These are phyloP conservation scores for Phytophthora quininea DNA, from an alignment of 352 stramenopile genomes.

Conservation along the genomic window DNA sequence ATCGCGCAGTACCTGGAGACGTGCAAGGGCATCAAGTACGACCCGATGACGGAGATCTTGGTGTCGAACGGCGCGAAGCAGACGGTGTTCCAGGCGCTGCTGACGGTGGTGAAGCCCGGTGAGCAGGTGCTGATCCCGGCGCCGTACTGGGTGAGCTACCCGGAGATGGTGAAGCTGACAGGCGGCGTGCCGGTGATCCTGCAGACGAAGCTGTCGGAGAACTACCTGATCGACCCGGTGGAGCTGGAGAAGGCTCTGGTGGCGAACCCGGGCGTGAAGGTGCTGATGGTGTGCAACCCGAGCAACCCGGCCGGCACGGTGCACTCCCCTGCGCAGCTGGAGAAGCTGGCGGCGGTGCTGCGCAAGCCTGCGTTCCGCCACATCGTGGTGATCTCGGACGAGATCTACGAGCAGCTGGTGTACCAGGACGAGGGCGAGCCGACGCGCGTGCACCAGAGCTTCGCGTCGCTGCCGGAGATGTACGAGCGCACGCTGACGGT, in stretches of 20 bases:
- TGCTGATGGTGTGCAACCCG: slow-evolving; percentile 96
- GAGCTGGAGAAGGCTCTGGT: slow-evolving; percentile 80
- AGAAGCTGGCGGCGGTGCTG: slow-evolving; percentile 57
- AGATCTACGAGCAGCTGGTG: slow-evolving; percentile 97
- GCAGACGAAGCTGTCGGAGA: slow-evolving; percentile 86
- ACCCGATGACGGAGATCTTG: slow-evolving; percentile 91
- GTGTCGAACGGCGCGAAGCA: slow-evolving; percentile 97
- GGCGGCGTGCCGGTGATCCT: slow-evolving; percentile 89
- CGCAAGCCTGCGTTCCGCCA: slow-evolving; percentile 67
- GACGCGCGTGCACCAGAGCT: slow-evolving; percentile 69
- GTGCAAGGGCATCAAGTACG: slow-evolving; percentile 92
- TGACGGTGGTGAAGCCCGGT: slow-evolving; percentile 90
- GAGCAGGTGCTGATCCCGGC: slow-evolving; percentile 97
- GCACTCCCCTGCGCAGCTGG: slow-evolving; percentile 59
- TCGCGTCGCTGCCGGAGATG: slow-evolving; percentile 82
- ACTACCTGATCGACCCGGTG: slow-evolving; percentile 91
- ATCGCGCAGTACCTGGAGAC: slow-evolving; percentile 91
- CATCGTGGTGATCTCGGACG: slow-evolving; percentile 92
- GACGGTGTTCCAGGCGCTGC: slow-evolving; percentile 92
- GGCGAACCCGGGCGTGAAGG: slow-evolving; percentile 69
- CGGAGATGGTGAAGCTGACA: slow-evolving; percentile 97
- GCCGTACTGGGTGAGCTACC: slow-evolving; percentile 97
- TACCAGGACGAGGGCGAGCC: slow-evolving; percentile 83
- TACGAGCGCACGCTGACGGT: slow-evolving; percentile 92
- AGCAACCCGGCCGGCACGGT: slow-evolving; percentile 95